Conservation (phyloP, 2,329 filamentous ascomycete genomes). For the Phialemonium atrogriseum region DNA sequence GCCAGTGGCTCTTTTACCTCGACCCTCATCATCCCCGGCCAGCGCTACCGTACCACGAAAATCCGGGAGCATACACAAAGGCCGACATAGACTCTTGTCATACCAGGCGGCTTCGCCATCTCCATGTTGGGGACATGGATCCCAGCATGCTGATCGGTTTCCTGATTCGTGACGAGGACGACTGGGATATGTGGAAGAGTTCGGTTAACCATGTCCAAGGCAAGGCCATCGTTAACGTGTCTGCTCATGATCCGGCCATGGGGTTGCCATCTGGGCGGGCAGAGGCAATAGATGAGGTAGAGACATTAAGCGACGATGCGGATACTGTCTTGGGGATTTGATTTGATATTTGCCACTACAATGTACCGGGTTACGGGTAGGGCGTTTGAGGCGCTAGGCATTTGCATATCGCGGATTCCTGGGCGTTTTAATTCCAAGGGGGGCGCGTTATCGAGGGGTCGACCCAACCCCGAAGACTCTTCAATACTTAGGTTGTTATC, state of each 20-base stretch:
- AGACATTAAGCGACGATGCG: constrained; percentile 69
- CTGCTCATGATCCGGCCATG: constrained; percentile 57
- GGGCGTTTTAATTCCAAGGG: too few relatives aligned
- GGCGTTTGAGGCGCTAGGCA: too few relatives aligned
- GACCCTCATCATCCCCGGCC: constrained; percentile 85
- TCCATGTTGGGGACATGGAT: constrained; percentile 90
- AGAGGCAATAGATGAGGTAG: constrained; percentile 80
- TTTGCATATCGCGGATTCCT: too few relatives aligned
- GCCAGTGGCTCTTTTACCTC: constrained; percentile 81
- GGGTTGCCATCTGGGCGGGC: constrained; percentile 51
- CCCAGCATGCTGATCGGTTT: constrained; percentile 97
- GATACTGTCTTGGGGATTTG: constrained; percentile 11
- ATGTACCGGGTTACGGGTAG: too few relatives aligned
- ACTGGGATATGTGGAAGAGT: constrained; percentile 77
- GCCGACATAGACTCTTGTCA: constrained; percentile 81
- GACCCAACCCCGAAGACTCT: too few relatives aligned
- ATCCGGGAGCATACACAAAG: constrained; percentile 49
- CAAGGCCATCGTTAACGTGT: constrained; percentile 79
- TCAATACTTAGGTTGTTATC: too few relatives aligned
- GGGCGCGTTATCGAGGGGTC: too few relatives aligned
- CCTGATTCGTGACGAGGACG: constrained; percentile 70
- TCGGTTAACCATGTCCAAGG: constrained; percentile 68
- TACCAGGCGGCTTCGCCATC: constrained; percentile 70
- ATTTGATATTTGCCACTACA: too few relatives aligned
- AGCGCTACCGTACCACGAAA: constrained; percentile 56